Conservation (phyloP, 768 basidiomycete species). For the Termitomyces eurrhizus region DNA sequence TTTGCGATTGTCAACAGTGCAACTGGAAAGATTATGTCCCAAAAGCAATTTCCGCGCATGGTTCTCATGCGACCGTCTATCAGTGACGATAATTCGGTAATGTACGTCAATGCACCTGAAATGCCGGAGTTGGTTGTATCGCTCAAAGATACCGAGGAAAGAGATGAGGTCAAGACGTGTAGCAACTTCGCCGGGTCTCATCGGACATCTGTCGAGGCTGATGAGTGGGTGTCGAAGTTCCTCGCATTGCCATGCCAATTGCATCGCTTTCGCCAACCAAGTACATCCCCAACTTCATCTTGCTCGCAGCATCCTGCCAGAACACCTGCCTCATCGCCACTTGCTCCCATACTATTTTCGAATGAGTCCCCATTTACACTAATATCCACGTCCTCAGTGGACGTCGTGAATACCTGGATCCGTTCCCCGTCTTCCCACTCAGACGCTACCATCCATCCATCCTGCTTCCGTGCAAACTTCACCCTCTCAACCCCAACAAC, state of each 20-base stretch:
- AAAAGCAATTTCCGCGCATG: slow-evolving; percentile 16
- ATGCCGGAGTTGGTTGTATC: slow-evolving; percentile 9
- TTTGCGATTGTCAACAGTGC: slow-evolving; percentile 11
- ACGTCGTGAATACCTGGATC: slow-evolving; percentile 9
- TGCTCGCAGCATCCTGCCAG: not conserved
- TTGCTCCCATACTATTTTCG: slow-evolving; percentile 12
- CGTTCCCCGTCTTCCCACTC: slow-evolving; percentile 6
- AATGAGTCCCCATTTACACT: slow-evolving; percentile 17
- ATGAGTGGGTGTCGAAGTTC: slow-evolving; percentile 14
- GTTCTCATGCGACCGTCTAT: slow-evolving; percentile 13
- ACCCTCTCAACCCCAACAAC: slow-evolving; percentile 1
- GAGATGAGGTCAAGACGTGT: not conserved
- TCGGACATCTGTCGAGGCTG: slow-evolving; percentile 9
- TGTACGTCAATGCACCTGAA: slow-evolving; percentile 10
- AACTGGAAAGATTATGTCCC: slow-evolving; percentile 11
- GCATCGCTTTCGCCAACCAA: slow-evolving; percentile 3
- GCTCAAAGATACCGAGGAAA: not conserved
- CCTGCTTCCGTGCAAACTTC: slow-evolving; percentile 16
- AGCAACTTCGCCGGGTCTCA: not conserved
- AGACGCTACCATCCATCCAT: slow-evolving; percentile 2
- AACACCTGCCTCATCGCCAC: not conserved
- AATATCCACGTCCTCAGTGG: slow-evolving; percentile 12
- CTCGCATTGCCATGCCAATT: slow-evolving; percentile 12
- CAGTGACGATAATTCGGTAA: slow-evolving; percentile 1
- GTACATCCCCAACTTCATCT: not conserved